Conservation (phyloP, 2,329 filamentous ascomycete species). For the Sarocladium brachiariae region DNA sequence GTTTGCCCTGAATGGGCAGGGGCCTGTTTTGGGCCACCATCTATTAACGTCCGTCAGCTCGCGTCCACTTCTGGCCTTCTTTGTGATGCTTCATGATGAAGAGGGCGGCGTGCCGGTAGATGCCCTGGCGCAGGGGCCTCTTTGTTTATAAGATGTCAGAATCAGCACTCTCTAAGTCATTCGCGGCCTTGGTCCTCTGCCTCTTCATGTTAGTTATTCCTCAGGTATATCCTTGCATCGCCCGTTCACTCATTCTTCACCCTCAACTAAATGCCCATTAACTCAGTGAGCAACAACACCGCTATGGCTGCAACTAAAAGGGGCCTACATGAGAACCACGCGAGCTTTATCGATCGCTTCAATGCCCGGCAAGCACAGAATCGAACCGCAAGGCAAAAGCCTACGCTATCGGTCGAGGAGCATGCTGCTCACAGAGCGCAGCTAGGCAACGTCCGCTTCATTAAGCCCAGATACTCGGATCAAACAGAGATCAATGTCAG, state of each 20-base stretch:
- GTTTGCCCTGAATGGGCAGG: background rate
- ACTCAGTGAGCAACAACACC: slow-evolving; percentile 1
- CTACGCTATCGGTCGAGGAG: slow-evolving; percentile 16
- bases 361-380: slow-evolving; percentile 7
- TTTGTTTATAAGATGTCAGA: background rate
- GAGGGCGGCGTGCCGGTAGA: background rate
- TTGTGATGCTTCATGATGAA: background rate
- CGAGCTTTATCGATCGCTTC: slow-evolving; percentile 12
- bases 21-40: background rate
- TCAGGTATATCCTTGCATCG: background rate
- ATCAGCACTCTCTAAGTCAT: background rate
- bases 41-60: background rate
- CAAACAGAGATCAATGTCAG: slow-evolving; percentile 18
- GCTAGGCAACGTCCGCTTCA: slow-evolving; percentile 15
- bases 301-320: background rate
- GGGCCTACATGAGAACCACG: slow-evolving; percentile 11
- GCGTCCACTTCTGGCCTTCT: slow-evolving; percentile 2
- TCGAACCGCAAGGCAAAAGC: slow-evolving; percentile 11
- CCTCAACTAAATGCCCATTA: background rate
- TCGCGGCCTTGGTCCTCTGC: slow-evolving; percentile 3
- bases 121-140: background rate
- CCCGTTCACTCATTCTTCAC: background rate
- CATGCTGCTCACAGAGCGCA: slow-evolving; percentile 14
- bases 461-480: slow-evolving; percentile 16
- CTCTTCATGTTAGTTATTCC: slow-evolving; percentile 1